Evolutionary conservation across 306 rosid species (phyloP), one percentile per base, ranked within the genome.

Genomic region (Acmispon strigosus): DNA sequence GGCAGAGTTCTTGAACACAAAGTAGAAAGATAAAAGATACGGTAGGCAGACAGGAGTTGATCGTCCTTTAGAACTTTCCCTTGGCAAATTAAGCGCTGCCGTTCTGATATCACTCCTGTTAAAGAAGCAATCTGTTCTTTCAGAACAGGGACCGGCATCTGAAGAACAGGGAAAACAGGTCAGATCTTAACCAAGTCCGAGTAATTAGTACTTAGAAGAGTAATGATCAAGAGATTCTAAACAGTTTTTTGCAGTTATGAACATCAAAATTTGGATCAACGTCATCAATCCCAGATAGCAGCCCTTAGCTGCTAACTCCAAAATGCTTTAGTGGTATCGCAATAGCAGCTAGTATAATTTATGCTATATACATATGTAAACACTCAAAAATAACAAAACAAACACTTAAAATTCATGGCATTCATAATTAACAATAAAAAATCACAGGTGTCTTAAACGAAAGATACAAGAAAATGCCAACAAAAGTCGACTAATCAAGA

Each of bases 141-240:
- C 72, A 84, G 41, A 69, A 78, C 87, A 73, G 87, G 85, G 42
- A 84, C 97, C 24, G 99, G 90, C 99, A 95, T 84, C 99, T 95
- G 84, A 75, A 86, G 49, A 77, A 77, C 52, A 80, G 43, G 34
- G 71, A 39, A 76, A 54, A 71, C 8, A 18, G 42, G 62, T 65
- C 59, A 74, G 42, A 59, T 52, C 16, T 42, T 42, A 50, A 53
- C 41, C 62, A 42, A 4, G 75, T 29, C 44, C 10, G 12, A 78
- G 11, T 42, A 10, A 66, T 13, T 19, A 19, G 37, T 74, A 71
- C 58, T 27, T 6, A 68, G 45, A 27, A 64, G 62, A 63, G 15
- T 66, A 52, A 73, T 49, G 44, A 16, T 58, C 63, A 78, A 81
- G 44, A 73, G 66, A 57, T 66, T n/a, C 47, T 63, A 76, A 50